phyloP scores from a whole-genome alignment of 176 grass and related monocot genomes.

The Typha latifolia region DNA sequence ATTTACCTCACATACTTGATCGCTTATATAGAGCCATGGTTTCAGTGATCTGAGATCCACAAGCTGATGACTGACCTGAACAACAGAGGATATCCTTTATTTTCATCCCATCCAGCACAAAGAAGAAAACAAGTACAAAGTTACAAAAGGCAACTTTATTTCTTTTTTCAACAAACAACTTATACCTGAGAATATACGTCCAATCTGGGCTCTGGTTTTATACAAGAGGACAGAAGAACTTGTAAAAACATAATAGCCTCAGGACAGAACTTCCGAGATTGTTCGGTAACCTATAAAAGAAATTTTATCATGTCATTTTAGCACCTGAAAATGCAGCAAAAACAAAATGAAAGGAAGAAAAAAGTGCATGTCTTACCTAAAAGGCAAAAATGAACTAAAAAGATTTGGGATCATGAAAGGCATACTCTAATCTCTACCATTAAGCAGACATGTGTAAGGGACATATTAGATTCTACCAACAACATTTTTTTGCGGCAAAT shows the following conservation, averaged over 20 bases:
- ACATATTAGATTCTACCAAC: not conserved
- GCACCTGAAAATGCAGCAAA: not conserved
- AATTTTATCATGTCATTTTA: not conserved
- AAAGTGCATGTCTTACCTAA: not conserved
- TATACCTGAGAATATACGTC: slow-evolving; percentile 41
- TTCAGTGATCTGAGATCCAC: slow-evolving; percentile 62
- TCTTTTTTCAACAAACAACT: not conserved
- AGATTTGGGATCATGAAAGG: not conserved
- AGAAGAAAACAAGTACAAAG: not conserved
- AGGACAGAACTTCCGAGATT: slow-evolving; percentile 86
- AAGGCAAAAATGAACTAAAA: not conserved
- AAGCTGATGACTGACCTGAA: slow-evolving; percentile 59
- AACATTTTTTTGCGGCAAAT: not conserved
- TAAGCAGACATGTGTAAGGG: too few species aligned
- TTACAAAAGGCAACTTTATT: too few species aligned
- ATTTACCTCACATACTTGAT: slow-evolving; percentile 35
- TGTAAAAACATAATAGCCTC: slow-evolving; percentile 75
- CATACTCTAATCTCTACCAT: too few species aligned
- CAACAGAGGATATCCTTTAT: slow-evolving; percentile 14
- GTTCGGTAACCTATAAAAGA: slow-evolving; percentile 60
- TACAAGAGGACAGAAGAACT: slow-evolving; percentile 58
- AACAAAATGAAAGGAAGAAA: not conserved
- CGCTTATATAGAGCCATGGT: slow-evolving; percentile 49
- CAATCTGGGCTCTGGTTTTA: slow-evolving; percentile 40
- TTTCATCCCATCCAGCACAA: not conserved